Conservation (phyloP, 2,329 filamentous ascomycete species). For the Colletotrichum noveboracense region DNA sequence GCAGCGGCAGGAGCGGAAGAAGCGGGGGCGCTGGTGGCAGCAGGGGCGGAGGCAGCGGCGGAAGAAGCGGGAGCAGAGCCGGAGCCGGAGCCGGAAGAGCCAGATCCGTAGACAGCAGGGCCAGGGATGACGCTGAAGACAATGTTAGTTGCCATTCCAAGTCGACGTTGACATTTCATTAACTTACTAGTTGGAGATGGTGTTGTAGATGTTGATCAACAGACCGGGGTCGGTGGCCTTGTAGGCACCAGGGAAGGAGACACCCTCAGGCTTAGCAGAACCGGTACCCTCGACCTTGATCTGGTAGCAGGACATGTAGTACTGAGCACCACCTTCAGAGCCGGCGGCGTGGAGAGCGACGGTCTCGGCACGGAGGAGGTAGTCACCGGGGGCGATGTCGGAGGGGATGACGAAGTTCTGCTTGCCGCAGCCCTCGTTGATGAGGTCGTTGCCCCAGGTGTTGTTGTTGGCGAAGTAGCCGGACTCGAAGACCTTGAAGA, state of each 20-base stretch:
- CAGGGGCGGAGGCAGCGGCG: background rate
- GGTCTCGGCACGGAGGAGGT: conserved; percentile 59
- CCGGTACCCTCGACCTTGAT: conserved; percentile 29
- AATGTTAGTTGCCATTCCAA: background rate
- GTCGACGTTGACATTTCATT: background rate
- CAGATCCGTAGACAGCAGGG: conserved; percentile 22
- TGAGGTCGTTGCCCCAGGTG: conserved; percentile 23
- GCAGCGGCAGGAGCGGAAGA: background rate
- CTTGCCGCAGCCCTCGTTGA: conserved; percentile 23
- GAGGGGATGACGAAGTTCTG: conserved; percentile 40
- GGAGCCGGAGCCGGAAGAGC: conserved; percentile 22
- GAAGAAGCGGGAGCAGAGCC: background rate
- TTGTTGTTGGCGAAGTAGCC: conserved; percentile 31
- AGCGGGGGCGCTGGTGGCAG: background rate
- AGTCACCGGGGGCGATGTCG: conserved; percentile 54
- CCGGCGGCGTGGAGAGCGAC: conserved; percentile 54
- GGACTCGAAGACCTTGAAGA: conserved; percentile 58
- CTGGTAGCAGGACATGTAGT: conserved; percentile 39
- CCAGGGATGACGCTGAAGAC: conserved; percentile 11
- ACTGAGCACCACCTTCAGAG: conserved; percentile 41
- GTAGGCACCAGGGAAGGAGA: conserved; percentile 23
- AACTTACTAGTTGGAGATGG: conserved; percentile 9
- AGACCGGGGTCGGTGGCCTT: conserved; percentile 46
- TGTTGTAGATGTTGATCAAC: conserved; percentile 44
- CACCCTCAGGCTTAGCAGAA: conserved; percentile 25